Conservation (phyloP, 176 grass and related monocot genomes). For the Dendrocalamus sinicus region DNA sequence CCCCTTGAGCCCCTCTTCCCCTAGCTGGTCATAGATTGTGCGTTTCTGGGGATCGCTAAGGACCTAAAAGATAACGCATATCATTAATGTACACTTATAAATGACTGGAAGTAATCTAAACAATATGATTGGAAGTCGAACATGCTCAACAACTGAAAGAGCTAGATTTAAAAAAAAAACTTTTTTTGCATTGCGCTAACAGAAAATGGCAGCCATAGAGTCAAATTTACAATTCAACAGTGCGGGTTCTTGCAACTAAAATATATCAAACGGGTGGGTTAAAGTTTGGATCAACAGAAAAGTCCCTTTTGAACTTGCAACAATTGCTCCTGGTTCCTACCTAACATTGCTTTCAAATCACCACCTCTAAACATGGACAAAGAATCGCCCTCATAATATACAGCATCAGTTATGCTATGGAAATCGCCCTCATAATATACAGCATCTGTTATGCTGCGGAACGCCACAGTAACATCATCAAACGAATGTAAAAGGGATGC, state of each 20-base stretch:
- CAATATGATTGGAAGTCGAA: not conserved
- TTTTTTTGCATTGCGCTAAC: not conserved
- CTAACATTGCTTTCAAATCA: conserved; percentile 12
- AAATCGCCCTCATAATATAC: not conserved
- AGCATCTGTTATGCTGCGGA: not conserved
- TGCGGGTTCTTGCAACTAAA: not conserved
- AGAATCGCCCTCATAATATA: not conserved
- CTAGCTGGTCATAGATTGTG: conserved; percentile 84
- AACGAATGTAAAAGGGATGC: not conserved
- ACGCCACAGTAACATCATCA: not conserved
- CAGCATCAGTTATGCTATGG: not conserved
- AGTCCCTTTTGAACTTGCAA: not conserved
- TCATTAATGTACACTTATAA: conserved; percentile 25
- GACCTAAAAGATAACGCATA: conserved; percentile 57
- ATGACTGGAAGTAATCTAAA: not conserved
- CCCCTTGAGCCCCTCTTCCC: conserved; percentile 87
- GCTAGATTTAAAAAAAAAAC: not conserved
- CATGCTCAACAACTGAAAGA: conserved; percentile 7
- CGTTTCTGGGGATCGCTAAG: conserved; percentile 90
- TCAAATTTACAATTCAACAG: not conserved
- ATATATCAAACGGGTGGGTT: not conserved
- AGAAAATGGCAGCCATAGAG: not conserved
- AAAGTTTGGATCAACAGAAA: not conserved
- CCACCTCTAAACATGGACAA: not conserved
- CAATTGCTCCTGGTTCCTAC: not conserved